Conservation (phyloP, 2,329 filamentous ascomycete species). For the Penicillium sp. region DNA sequence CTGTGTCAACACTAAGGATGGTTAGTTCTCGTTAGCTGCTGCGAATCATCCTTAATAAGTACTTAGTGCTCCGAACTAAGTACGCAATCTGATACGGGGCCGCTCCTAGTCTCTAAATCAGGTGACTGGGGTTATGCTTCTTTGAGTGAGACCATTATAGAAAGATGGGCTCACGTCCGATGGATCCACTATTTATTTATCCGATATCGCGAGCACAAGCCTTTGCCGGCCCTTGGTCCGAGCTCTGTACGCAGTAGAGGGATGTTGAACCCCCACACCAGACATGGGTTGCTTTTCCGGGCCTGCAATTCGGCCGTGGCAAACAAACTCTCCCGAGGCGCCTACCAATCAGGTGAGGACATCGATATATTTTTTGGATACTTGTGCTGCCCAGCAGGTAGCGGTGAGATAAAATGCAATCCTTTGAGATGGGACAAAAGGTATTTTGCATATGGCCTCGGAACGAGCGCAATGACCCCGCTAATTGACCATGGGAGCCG, state of each 20-base stretch:
- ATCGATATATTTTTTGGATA: constrained; percentile 7
- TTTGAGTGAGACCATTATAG: constrained; percentile 3
- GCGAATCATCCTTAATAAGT: constrained; percentile 7
- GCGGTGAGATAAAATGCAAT: constrained; percentile 23
- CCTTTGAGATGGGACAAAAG: constrained; percentile 1
- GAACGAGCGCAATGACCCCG: constrained; percentile 1
- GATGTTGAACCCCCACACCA: constrained; percentile 3
- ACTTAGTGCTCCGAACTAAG: no score
- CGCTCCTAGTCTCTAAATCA: constrained; percentile 10
- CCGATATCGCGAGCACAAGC: constrained; percentile 6
- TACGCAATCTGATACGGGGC: no score
- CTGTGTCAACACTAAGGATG: constrained; percentile 1
- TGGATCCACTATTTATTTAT: background rate
- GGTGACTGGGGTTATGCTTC: constrained; percentile 1
- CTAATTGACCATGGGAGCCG: background rate
- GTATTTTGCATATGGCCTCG: background rate
- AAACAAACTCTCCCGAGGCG: constrained; percentile 10
- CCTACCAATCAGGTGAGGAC: constrained; percentile 17
- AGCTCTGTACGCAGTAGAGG: no score
- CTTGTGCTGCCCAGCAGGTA: constrained; percentile 19
- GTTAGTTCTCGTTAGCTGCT: background rate
- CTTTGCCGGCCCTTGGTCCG: background rate
- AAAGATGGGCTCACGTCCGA: background rate
- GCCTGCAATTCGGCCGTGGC: constrained; percentile 4
- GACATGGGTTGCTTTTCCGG: constrained; percentile 11